Evolutionary conservation across 768 basidiomycete species (phyloP), one percentile per base, ranked within the genome.

Genomic region (Lentinula aciculospora): DNA sequence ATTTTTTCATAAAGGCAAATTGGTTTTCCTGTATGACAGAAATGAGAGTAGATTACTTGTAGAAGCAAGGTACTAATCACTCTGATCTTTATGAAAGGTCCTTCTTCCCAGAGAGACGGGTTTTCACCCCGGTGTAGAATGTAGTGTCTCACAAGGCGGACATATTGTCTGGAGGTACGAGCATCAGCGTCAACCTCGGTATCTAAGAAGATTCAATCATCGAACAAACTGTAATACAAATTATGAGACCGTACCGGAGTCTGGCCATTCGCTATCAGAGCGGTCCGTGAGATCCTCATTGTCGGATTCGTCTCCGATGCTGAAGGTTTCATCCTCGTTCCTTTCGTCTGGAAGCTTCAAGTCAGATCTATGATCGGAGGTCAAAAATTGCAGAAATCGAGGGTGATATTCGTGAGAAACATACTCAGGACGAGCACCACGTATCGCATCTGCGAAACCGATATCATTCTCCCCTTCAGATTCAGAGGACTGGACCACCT

Each of bases 221-320:
- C 29, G 53, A 45, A 51, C 32, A 58, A 19, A 21, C 27, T 10
- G 37, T 25, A 12, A 54, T 19, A 9, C n/a, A 27, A 56, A 25
- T 5, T 5, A 36, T 40, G 21, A 51, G n/a, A 25, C 61, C 71
- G 59, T 58, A 82, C 82, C 76, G 48, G 71, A 54, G 53, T 83
- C 76, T 28, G 76, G 77, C 80, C 76, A 79, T 51, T 73, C 71
- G 66, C 73, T 73, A 45, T 80, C 80, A 12, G 74, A 78, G 56
- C 68, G 72, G 47, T 86, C 86, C 2, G 83, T 87, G 49, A 88
- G 65, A 64, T 86, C 87, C 23, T 82, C 84, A 61, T 89, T 73
- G 62, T 92, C 92, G 2, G 91, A 92, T 68, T 93, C 91, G 61
- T 92, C 90, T 3, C 82, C 84, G 50, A 83, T 86, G 8, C 81